Evolutionary conservation across 768 basidiomycete species (phyloP).

Genomic region (Hydnomerulius pinastri): DNA sequence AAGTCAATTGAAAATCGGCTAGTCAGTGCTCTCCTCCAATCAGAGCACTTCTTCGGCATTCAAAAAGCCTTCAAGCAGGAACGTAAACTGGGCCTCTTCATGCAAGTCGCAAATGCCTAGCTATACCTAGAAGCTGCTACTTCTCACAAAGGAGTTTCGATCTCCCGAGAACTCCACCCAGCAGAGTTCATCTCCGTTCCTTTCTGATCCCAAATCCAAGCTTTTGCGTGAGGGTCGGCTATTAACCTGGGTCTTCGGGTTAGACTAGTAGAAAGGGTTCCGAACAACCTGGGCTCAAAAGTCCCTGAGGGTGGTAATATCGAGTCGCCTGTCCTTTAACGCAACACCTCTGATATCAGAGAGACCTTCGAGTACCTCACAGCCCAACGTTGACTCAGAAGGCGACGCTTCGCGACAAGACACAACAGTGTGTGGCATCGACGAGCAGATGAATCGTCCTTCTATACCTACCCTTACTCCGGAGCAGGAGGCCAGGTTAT

Average conservation of each 20-base stretch:
- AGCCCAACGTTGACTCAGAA: conserved; percentile 22
- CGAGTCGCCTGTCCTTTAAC: too few relatives aligned
- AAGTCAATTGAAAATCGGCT: too few relatives aligned
- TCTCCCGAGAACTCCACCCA: too few relatives aligned
- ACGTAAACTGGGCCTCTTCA: too few relatives aligned
- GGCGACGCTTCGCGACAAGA: background rate
- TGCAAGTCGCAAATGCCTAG: too few relatives aligned
- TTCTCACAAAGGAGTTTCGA: too few relatives aligned
- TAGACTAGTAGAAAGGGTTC: background rate
- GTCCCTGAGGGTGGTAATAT: background rate
- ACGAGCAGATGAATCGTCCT: background rate
- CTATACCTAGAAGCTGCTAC: too few relatives aligned
- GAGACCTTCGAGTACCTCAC: conserved; percentile 33
- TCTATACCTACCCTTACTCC: conserved; percentile 25
- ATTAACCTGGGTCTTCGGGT: background rate
- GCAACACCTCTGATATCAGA: too few relatives aligned
- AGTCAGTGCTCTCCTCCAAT: too few relatives aligned
- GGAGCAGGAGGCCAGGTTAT: conserved; percentile 52
- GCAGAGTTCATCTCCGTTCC: too few relatives aligned
- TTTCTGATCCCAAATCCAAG: background rate
- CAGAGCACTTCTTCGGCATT: too few relatives aligned
- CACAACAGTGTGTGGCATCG: background rate
- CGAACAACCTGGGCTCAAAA: background rate
- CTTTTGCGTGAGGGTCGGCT: background rate
- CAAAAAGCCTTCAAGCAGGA: too few relatives aligned